Evolutionary conservation across 164 flowering plant genomes (phyloP).

Genomic region (Liriodendron chinense): DNA sequence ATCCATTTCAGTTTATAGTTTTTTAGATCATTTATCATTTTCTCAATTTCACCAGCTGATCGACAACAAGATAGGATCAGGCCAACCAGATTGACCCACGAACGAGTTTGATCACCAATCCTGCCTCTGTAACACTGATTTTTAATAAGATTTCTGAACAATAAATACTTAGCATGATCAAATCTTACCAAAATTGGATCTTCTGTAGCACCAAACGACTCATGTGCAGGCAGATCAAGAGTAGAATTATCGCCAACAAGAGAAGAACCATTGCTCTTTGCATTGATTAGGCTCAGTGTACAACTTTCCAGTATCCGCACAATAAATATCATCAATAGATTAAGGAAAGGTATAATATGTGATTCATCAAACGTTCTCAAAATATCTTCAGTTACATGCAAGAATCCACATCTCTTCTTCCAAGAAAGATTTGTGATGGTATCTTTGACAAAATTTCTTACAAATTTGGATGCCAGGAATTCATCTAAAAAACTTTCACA

Average conservation of each 20-base stretch:
- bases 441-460: conserved; percentile 44
- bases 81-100: neutral
- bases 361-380: conserved; percentile 71
- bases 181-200: conserved; percentile 37
- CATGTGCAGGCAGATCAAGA: conserved; percentile 1
- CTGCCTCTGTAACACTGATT: neutral
- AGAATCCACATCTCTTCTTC: conserved; percentile 76
- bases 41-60: neutral
- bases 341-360: conserved; percentile 68
- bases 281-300: conserved; percentile 35
- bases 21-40: neutral
- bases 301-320: conserved; percentile 70
- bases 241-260: conserved; percentile 11
- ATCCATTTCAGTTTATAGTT: too few species aligned
- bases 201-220: conserved; percentile 13
- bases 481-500: conserved; percentile 23
- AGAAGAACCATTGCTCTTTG: conserved; percentile 24
- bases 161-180: neutral
- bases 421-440: conserved; percentile 45
- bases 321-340: conserved; percentile 67
- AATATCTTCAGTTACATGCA: conserved; percentile 81
- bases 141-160: neutral
- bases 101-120: neutral
- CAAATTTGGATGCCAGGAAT: conserved; percentile 27
- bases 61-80: neutral